Percentiles rank a stretch among this genome's conserved stretches.
phyloP scores from a whole-genome alignment of 768 basidiomycete species.

The Russula sp. region DNA sequence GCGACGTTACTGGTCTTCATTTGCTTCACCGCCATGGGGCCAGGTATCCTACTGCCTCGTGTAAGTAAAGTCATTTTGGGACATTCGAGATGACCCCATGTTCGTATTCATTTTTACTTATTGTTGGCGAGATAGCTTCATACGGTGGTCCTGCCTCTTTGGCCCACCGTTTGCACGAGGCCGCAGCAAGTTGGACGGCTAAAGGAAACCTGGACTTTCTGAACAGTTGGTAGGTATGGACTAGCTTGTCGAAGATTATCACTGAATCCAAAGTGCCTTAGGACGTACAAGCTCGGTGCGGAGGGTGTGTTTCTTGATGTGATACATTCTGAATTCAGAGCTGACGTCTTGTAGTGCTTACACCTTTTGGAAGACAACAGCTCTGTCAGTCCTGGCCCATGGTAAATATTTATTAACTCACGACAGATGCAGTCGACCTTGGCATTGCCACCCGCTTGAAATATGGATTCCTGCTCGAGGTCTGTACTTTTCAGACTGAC shows the following conservation, averaged over 20 bases:
- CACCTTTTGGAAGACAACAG: constrained; percentile 87
- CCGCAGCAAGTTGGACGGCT: constrained; percentile 53
- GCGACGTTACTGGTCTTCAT: constrained; percentile 66
- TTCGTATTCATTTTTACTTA: constrained; percentile 7
- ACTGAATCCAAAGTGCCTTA: constrained; percentile 25
- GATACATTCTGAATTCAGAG: not conserved
- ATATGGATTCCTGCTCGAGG: constrained; percentile 37
- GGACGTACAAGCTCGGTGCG: constrained; percentile 87
- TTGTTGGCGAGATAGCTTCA: constrained; percentile 32
- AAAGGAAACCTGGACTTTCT: constrained; percentile 64
- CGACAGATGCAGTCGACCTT: constrained; percentile 30
- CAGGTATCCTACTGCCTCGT: constrained; percentile 54
- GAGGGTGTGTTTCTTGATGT: constrained; percentile 44
- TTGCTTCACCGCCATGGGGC: constrained; percentile 81
- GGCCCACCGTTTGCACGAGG: constrained; percentile 45
- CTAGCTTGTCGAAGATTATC: not conserved
- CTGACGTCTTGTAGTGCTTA: constrained; percentile 48
- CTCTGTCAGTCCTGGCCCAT: constrained; percentile 47
- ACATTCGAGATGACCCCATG: not conserved
- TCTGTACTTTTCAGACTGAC: not conserved
- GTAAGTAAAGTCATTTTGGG: constrained; percentile 33
- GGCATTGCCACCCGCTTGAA: constrained; percentile 38
- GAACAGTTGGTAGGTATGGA: constrained; percentile 61
- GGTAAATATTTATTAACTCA: not conserved
- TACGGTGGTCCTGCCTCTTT: constrained; percentile 60